A percentile compares a stretch with the other conserved stretches of the same genome.
Evolutionary conservation across 208 protist species (phyloP).

Genomic region (Acanthamoeba castellanii): DNA sequence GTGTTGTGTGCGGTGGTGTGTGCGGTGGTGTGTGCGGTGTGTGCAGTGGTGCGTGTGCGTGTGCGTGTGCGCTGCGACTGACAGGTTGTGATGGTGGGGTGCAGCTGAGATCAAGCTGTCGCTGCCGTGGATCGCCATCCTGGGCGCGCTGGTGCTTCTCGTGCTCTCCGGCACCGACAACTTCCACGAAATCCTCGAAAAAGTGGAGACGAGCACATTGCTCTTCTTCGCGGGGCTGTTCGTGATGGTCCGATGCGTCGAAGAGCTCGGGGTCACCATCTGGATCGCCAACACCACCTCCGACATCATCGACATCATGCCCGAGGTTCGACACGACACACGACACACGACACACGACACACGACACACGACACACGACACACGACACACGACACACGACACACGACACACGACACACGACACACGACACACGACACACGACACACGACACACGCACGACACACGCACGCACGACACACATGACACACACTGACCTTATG

Average conservation of each 20-base stretch:
- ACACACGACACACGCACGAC: no score
- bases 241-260: slow-evolving; percentile 80
- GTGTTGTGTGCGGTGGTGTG: no score
- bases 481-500: no score
- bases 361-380: no score
- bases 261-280: slow-evolving; percentile 77
- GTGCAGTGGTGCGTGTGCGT: neutral
- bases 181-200: slow-evolving; percentile 42
- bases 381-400: no score
- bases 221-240: slow-evolving; percentile 87
- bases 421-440: no score
- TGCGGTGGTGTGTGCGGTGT: no score
- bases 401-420: no score
- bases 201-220: slow-evolving; percentile 85
- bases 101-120: slow-evolving; percentile 68
- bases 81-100: neutral
- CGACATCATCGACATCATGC: slow-evolving; percentile 72
- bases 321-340: neutral
- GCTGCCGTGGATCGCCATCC: slow-evolving; percentile 82
- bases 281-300: slow-evolving; percentile 78
- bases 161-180: slow-evolving; percentile 32
- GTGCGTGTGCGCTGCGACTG: neutral
- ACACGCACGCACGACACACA: no score
- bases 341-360: no score
- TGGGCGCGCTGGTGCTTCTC: slow-evolving; percentile 78